phyloP scores from a whole-genome alignment of 805 yeast species.

The Saccharomycopsis sp. region DNA sequence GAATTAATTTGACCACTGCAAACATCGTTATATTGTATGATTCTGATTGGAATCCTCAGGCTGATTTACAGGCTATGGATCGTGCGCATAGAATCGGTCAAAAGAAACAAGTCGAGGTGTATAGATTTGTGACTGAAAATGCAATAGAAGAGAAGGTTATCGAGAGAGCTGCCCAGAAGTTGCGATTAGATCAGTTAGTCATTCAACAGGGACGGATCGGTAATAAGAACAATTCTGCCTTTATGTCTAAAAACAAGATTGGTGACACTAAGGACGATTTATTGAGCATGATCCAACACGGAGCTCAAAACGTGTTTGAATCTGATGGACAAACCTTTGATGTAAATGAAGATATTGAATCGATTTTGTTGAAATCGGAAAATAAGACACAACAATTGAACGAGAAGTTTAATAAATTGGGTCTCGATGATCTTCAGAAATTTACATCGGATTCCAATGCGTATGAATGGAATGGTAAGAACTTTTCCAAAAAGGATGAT shows the following conservation, averaged over 20 bases:
- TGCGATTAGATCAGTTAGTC: constrained; percentile 87
- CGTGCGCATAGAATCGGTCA: constrained; percentile 97
- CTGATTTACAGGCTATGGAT: constrained; percentile 97
- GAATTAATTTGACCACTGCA: constrained; percentile 88
- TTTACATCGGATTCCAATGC: constrained; percentile 85
- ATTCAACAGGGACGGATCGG: constrained; percentile 82
- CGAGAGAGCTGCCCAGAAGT: constrained; percentile 92
- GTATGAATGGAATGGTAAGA: constrained; percentile 95
- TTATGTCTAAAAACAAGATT: constrained; percentile 27
- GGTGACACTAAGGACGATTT: constrained; percentile 77
- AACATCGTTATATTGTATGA: constrained; percentile 85
- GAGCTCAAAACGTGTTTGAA: constrained; percentile 85
- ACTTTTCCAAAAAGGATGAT: constrained; percentile 35
- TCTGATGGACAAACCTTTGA: constrained; percentile 28
- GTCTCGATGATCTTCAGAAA: constrained; percentile 88
- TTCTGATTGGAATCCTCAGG: constrained; percentile 98
- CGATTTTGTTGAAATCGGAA: constrained; percentile 72
- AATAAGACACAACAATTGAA: constrained; percentile 74
- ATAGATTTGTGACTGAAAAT: constrained; percentile 87
- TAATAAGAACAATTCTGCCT: constrained; percentile 37
- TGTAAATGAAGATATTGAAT: constrained; percentile 70
- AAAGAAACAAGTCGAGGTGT: constrained; percentile 90
- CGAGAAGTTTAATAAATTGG: constrained; percentile 76
- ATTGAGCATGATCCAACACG: constrained; percentile 93
- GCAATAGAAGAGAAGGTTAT: constrained; percentile 95